phyloP scores from a whole-genome alignment of 768 basidiomycete genomes.

The Crassisporium funariophilum region DNA sequence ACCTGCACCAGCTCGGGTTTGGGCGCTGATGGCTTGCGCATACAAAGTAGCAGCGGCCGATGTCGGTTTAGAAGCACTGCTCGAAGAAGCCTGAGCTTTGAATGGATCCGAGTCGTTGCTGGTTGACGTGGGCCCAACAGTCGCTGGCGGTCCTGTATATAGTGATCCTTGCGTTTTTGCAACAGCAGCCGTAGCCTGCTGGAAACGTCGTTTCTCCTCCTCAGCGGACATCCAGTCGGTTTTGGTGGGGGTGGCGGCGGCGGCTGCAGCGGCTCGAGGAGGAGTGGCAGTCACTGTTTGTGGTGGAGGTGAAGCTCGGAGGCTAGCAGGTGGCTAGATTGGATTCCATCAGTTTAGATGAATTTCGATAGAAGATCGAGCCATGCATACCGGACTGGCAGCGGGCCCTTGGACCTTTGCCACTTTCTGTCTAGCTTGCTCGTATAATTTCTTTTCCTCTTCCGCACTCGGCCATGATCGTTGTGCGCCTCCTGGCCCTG shows the following conservation, averaged over 20 bases:
- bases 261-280: constrained; percentile 14
- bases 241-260: constrained; percentile 17
- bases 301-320: constrained; percentile 19
- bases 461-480: constrained; percentile 53
- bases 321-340: constrained; percentile 23
- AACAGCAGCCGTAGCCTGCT: constrained; percentile 69
- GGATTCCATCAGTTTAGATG: too few relatives aligned
- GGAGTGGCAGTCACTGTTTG: constrained; percentile 21
- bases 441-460: constrained; percentile 73
- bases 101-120: constrained; percentile 19
- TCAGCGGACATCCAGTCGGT: constrained; percentile 67
- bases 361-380: constrained; percentile 3
- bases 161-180: constrained; percentile 52
- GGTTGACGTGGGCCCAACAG: constrained; percentile 25
- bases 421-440: constrained; percentile 62
- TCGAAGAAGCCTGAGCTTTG: constrained; percentile 16
- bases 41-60: constrained; percentile 26
- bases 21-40: constrained; percentile 34
- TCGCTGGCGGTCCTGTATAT: constrained; percentile 18
- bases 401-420: constrained; percentile 52
- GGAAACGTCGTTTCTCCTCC: constrained; percentile 72
- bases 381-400: constrained; percentile 39
- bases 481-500: constrained; percentile 10
- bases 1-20: constrained; percentile 15
- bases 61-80: constrained; percentile 23